Base-by-base conservation (phyloP, 768 basidiomycete genomes). In the Tylopilus intermedius region DNA sequence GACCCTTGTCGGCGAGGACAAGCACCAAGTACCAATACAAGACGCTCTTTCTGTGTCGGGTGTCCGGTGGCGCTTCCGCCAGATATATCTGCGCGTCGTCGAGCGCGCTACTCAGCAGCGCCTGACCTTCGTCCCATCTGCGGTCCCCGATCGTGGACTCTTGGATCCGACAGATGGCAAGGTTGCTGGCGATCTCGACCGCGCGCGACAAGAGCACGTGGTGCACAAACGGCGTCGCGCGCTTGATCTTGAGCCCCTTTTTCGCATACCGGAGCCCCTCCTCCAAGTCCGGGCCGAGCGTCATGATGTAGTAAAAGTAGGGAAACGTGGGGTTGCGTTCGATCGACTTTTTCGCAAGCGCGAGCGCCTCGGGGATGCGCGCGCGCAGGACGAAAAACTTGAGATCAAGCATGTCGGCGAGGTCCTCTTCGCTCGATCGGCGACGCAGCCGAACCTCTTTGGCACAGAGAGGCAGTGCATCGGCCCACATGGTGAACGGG, bases 361-460 rank as follows among this genome's bases (percentile, higher is more conserved):
- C 63, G 44, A 77, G 69, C 1, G 83, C 82, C 10, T 81, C 77
- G 4, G 71, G 62, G 30, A 80, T 67, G 27, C 77, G 75, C 21
- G 71, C 67, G 48, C 70, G 73, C 65, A 82, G 75, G 62, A 85
- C 76, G 49, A 63, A 58, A 61, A 67, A 80, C 61, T 86, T 85
- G 69, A 84, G 77, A 30, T 86, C 82, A 29, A 87, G 64, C 55
- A 86, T 80, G 61, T 86, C 83, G 0, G 84, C 84, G 13, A 72
- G 58, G 62, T 85, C 81, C 21, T 51, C 63, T 50, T 84, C 79
- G 5, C 59, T 58, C 0, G 73, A 61, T 11, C 64, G 66, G n/a
- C 71, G 73, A 49, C 67, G 70, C 33, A 62, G 68, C 8, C 82
- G 76, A 37, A 86, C 76, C 26, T 77, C 82, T 26, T 71, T 71